A percentile compares a stretch with the other conserved stretches of the same genome.
These are phyloP conservation scores for Amylocarpus encephaloides DNA, from an alignment of 2,329 filamentous ascomycete species.

Conservation along the genomic window DNA sequence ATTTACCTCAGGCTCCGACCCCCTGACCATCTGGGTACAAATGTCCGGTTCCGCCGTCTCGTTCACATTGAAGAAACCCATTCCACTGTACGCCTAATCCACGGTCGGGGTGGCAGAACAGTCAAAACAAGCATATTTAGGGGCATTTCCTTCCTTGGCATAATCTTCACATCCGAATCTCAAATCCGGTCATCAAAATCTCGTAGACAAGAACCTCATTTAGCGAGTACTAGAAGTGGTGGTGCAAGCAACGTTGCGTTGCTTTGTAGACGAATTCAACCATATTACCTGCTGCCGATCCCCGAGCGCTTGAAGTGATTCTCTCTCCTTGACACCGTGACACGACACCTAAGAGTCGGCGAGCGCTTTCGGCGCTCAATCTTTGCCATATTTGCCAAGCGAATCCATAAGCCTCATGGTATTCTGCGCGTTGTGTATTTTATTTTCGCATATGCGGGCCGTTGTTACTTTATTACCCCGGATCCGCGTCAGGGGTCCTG, in stretches of 20 bases:
- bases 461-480: background rate
- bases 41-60: constrained; percentile 40
- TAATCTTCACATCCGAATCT: background rate
- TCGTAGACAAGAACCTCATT: background rate
- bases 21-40: constrained; percentile 43
- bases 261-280: background rate
- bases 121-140: background rate
- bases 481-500: background rate
- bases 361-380: no score
- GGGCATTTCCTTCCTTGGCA: background rate
- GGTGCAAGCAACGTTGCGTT: no score
- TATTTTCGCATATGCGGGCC: no score
- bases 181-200: background rate
- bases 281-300: background rate
- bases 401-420: no score
- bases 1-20: constrained; percentile 38
- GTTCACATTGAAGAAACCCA: constrained; percentile 33
- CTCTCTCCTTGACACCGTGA: no score
- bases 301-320: no score
- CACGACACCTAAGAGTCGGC: no score
- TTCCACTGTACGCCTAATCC: constrained; percentile 12
- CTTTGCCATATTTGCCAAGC: no score
- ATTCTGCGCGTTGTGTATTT: no score
- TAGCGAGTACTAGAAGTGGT: no score
- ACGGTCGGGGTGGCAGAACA: background rate